Percentiles rank a stretch among this genome's conserved stretches.
These are phyloP conservation scores for Puccinia novopanici DNA, from an alignment of 1,284 basidiomycete genomes.

Conservation along the genomic window DNA sequence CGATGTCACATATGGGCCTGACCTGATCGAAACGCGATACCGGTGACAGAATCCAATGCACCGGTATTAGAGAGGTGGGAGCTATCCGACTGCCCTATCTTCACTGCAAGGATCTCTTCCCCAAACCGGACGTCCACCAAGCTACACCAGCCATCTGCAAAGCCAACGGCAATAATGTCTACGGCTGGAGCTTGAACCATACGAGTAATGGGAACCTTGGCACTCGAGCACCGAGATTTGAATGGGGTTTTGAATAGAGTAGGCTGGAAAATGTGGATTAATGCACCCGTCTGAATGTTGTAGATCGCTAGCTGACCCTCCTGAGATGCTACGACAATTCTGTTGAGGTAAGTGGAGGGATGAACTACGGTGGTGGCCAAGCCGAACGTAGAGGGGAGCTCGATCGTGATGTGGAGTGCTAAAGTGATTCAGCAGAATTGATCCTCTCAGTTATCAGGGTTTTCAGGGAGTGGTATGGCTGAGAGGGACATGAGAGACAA, in stretches of 20 bases:
- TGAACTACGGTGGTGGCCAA: slow-evolving; percentile 77
- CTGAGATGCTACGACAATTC: slow-evolving; percentile 79
- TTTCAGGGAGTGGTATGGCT: slow-evolving; percentile 12
- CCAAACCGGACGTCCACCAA: slow-evolving; percentile 87
- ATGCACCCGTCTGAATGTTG: slow-evolving; percentile 83
- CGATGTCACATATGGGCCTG: slow-evolving; percentile 55
- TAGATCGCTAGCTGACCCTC: slow-evolving; percentile 87
- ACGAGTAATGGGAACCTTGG: slow-evolving; percentile 68
- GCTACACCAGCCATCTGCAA: slow-evolving; percentile 80
- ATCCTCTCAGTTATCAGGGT: slow-evolving; percentile 50
- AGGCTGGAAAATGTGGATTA: slow-evolving; percentile 53
- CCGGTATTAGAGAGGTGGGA: slow-evolving; percentile 53
- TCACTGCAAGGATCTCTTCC: slow-evolving; percentile 81
- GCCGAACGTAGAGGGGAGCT: slow-evolving; percentile 76
- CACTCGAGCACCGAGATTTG: slow-evolving; percentile 55
- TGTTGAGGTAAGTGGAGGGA: slow-evolving; percentile 96
- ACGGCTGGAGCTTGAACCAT: slow-evolving; percentile 90
- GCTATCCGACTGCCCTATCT: slow-evolving; percentile 64
- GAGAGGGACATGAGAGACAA: slow-evolving; percentile 57
- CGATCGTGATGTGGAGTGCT: slow-evolving; percentile 69
- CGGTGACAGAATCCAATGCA: slow-evolving; percentile 73
- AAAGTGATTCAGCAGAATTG: slow-evolving; percentile 7
- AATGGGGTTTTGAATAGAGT: slow-evolving; percentile 55
- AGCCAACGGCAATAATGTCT: slow-evolving; percentile 90
- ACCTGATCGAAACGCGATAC: slow-evolving; percentile 86